Conservation (phyloP, 495 filamentous ascomycete species). For the Penicillium longicatenatum region DNA sequence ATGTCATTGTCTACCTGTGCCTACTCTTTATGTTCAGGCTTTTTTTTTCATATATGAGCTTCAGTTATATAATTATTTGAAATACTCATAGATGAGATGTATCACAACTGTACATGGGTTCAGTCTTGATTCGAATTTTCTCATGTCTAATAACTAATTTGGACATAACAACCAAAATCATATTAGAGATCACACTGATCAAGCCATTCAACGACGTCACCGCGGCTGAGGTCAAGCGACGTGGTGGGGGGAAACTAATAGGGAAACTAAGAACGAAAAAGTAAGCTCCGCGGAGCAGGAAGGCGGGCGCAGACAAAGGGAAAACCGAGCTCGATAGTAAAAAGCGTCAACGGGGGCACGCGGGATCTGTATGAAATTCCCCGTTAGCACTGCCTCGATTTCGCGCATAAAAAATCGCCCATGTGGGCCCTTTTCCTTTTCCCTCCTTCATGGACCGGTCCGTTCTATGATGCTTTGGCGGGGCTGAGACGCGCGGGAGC, state of each 20-base stretch:
- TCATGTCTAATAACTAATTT: no score
- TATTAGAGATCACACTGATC: not conserved
- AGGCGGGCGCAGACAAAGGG: not conserved
- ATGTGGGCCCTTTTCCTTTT: not conserved
- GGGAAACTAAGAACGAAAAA: not conserved
- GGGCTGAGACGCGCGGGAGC: slow-evolving; percentile 14
- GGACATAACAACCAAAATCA: no score
- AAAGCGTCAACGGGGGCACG: no score
- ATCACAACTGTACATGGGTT: no score
- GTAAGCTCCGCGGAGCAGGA: not conserved
- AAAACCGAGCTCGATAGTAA: not conserved
- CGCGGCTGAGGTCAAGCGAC: not conserved
- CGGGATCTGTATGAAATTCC: not conserved
- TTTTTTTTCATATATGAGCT: not conserved
- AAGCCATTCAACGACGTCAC: not conserved
- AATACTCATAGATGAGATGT: no score
- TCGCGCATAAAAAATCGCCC: not conserved
- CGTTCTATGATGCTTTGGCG: slow-evolving; percentile 7
- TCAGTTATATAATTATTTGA: no score
- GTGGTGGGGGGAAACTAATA: not conserved
- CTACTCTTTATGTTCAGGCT: not conserved
- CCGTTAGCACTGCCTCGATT: slow-evolving; percentile 3
- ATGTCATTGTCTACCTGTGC: not conserved
- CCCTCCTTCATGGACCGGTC: not conserved
- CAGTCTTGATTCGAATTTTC: no score